A percentile compares a stretch with the other conserved stretches of the same genome.
Conservation (phyloP, 805 yeast genomes). For the Sugiyamaella marilandica region DNA sequence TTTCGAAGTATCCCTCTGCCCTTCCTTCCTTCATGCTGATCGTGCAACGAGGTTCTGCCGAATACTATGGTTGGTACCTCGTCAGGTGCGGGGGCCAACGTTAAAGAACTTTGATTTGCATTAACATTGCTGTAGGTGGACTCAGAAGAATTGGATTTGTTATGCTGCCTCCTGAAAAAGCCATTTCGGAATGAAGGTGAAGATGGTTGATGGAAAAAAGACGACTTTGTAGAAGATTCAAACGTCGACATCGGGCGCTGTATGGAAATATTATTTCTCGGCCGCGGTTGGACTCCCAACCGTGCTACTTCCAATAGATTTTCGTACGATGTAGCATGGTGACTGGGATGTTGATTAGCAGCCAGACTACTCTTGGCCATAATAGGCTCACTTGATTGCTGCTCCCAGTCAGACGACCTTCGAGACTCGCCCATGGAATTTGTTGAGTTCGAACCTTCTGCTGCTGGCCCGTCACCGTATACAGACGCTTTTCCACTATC, state of each 20-base stretch:
- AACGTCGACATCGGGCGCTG: slow-evolving; percentile 17
- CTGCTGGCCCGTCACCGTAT: not conserved
- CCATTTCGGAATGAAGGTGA: slow-evolving; percentile 37
- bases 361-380: not conserved
- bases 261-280: not conserved
- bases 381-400: not conserved
- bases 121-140: slow-evolving; percentile 19
- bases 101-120: slow-evolving; percentile 37
- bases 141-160: slow-evolving; percentile 59
- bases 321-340: not conserved
- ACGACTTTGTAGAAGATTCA: slow-evolving; percentile 7
- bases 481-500: not conserved
- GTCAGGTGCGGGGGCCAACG: not conserved
- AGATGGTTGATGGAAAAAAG: slow-evolving; percentile 22
- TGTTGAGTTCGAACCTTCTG: not conserved
- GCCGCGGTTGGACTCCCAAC: not conserved
- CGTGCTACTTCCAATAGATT: not conserved
- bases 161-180: slow-evolving; percentile 55
- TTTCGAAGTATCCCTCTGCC: slow-evolving; percentile 11
- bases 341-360: not conserved
- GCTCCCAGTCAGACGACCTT: not conserved
- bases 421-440: not conserved
- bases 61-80: not conserved
- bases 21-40: slow-evolving; percentile 4
- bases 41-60: slow-evolving; percentile 4